Evolutionary conservation across 345 rosid species (phyloP).

Genomic region (Hibiscus syriacus): DNA sequence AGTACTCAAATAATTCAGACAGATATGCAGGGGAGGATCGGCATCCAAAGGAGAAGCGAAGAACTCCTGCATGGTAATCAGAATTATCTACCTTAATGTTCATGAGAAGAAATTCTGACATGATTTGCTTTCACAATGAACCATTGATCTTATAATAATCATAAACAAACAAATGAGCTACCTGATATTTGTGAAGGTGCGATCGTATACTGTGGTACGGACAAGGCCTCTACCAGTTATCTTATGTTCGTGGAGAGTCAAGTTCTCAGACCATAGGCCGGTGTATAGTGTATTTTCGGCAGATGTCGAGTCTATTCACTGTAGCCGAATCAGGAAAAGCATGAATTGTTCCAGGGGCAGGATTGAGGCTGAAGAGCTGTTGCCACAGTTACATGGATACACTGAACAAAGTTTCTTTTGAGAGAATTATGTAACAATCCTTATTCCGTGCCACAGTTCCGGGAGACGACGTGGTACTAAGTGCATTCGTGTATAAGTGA

Average conservation of each 20-base stretch:
- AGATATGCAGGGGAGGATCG: too few species aligned
- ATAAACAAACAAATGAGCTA: background rate
- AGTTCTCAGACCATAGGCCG: too few species aligned
- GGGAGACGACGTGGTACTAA: background rate
- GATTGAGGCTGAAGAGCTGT: slow-evolving; percentile 83
- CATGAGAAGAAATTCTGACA: background rate
- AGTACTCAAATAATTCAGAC: too few species aligned
- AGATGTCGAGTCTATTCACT: slow-evolving; percentile 72
- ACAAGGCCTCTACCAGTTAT: too few species aligned
- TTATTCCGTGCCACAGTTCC: background rate
- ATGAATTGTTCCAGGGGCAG: slow-evolving; percentile 66
- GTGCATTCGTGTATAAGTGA: slow-evolving; percentile 10
- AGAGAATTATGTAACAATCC: slow-evolving; percentile 15
- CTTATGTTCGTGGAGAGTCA: too few species aligned
- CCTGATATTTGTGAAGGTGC: slow-evolving; percentile 20
- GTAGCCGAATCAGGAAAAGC: slow-evolving; percentile 57
- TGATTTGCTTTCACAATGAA: background rate
- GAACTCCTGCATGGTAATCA: slow-evolving; percentile 79
- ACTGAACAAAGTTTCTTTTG: slow-evolving; percentile 39
- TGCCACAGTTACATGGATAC: slow-evolving; percentile 56
- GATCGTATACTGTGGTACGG: too few species aligned
- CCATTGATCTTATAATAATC: background rate
- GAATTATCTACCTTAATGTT: background rate
- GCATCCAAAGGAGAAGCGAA: too few species aligned
- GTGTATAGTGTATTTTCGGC: too few species aligned